These are phyloP conservation scores for Paraphaeosphaeria sporulosa DNA, from an alignment of 2,329 filamentous ascomycete species.

Conservation along the genomic window DNA sequence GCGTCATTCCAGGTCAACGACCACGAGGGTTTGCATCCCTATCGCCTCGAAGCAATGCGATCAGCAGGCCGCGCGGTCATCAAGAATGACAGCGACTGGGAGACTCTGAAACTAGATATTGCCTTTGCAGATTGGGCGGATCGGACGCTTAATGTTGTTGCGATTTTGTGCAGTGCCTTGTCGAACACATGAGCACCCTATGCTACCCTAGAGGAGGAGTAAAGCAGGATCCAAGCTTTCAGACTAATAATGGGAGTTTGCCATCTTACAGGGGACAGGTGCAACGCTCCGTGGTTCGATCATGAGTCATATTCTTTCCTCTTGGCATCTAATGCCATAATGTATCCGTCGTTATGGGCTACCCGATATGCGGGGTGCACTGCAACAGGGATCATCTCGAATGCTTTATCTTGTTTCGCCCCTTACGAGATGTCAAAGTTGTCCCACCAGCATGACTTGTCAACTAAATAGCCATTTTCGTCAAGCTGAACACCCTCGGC, in stretches of 20 bases:
- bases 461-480: constrained; percentile 65
- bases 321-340: too few species aligned
- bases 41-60: constrained; percentile 34
- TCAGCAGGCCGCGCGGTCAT: constrained; percentile 33
- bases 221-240: too few species aligned
- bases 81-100: constrained; percentile 34
- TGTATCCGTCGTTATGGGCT: too few species aligned
- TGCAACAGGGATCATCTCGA: too few species aligned
- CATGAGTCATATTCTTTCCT: too few species aligned
- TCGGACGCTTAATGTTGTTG: constrained; percentile 40
- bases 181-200: too few species aligned
- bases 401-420: not conserved
- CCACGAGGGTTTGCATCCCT: constrained; percentile 18
- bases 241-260: too few species aligned
- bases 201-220: too few species aligned
- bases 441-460: constrained; percentile 54
- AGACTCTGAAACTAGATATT: constrained; percentile 33
- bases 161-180: constrained; percentile 26
- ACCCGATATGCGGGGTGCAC: too few species aligned
- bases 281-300: too few species aligned
- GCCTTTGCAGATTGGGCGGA: constrained; percentile 42
- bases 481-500: constrained; percentile 72
- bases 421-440: constrained; percentile 42
- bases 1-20: not conserved
- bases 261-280: too few species aligned